phyloP scores from a whole-genome alignment of 2,329 filamentous ascomycete species.

The Thelonectria blattea region DNA sequence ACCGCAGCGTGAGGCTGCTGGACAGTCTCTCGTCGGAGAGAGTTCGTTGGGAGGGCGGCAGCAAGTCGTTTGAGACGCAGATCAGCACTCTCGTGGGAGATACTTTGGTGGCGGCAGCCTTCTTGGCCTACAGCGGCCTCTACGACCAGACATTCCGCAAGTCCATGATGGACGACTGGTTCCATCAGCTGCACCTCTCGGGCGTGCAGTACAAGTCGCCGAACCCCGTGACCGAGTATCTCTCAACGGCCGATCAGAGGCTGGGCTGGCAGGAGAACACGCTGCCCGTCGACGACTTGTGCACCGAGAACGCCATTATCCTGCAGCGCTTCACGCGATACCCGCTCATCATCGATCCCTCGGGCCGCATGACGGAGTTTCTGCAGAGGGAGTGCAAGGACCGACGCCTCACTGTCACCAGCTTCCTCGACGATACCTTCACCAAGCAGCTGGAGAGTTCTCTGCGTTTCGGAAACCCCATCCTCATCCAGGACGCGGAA shows the following conservation, averaged over 20 bases:
- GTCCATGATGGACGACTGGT: slow-evolving; percentile 97
- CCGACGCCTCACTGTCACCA: slow-evolving; percentile 91
- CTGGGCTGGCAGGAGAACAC: slow-evolving; percentile 94
- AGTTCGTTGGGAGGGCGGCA: slow-evolving; percentile 93
- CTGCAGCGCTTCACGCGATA: slow-evolving; percentile 98
- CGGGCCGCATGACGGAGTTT: slow-evolving; percentile 92
- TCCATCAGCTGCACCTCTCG: slow-evolving; percentile 90
- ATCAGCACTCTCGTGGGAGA: slow-evolving; percentile 96
- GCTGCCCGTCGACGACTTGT: slow-evolving; percentile 93
- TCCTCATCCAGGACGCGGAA: slow-evolving; percentile 97
- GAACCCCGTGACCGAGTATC: slow-evolving; percentile 93
- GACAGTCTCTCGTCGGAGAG: slow-evolving; percentile 95
- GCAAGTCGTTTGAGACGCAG: slow-evolving; percentile 97
- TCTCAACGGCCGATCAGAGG: slow-evolving; percentile 95
- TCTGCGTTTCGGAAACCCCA: slow-evolving; percentile 95
- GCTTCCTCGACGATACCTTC: slow-evolving; percentile 97
- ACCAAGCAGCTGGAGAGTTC: slow-evolving; percentile 98
- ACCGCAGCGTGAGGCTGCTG: slow-evolving; percentile 90
- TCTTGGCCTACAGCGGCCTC: slow-evolving; percentile 94
- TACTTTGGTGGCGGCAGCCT: slow-evolving; percentile 93
- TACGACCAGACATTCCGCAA: slow-evolving; percentile 99
- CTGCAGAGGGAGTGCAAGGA: slow-evolving; percentile 94
- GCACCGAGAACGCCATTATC: slow-evolving; percentile 98
- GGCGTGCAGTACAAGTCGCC: slow-evolving; percentile 91
- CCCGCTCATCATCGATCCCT: slow-evolving; percentile 97